Conservation (phyloP, 768 basidiomycete species). For the Tremella fuciformis region DNA sequence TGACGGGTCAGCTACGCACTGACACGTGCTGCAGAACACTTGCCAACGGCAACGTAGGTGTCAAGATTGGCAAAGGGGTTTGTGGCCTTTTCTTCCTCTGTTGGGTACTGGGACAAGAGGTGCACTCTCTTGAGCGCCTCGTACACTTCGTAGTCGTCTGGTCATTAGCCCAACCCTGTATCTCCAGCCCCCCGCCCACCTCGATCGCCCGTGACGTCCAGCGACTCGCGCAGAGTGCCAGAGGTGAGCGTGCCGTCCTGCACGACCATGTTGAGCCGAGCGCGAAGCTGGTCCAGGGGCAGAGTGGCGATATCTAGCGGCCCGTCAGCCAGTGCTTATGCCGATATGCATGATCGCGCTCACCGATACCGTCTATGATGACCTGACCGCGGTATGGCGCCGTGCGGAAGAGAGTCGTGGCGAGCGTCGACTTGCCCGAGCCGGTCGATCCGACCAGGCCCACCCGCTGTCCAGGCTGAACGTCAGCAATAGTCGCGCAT, state of each 20-base stretch:
- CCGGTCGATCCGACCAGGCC: conserved; percentile 49
- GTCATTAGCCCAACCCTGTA: neutral
- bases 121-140: conserved; percentile 48
- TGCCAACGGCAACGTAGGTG: conserved; percentile 45
- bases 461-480: conserved; percentile 41
- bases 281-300: conserved; percentile 36
- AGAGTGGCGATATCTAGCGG: conserved; percentile 32
- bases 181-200: conserved; percentile 14
- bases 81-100: conserved; percentile 12
- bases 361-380: conserved; percentile 39
- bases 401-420: conserved; percentile 44
- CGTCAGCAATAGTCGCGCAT: neutral
- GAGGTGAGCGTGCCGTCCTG: conserved; percentile 49
- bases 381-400: conserved; percentile 38
- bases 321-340: neutral
- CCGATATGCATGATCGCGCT: neutral
- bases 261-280: conserved; percentile 48
- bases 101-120: conserved; percentile 26
- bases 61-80: conserved; percentile 45
- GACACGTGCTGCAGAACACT: neutral
- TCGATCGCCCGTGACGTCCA: conserved; percentile 44
- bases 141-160: conserved; percentile 46
- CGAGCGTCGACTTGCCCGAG: conserved; percentile 46
- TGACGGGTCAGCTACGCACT: neutral
- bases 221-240: conserved; percentile 44